Evolutionary conservation across 257 asterid genomes (phyloP).

Genomic region (Solanum medicagineum): DNA sequence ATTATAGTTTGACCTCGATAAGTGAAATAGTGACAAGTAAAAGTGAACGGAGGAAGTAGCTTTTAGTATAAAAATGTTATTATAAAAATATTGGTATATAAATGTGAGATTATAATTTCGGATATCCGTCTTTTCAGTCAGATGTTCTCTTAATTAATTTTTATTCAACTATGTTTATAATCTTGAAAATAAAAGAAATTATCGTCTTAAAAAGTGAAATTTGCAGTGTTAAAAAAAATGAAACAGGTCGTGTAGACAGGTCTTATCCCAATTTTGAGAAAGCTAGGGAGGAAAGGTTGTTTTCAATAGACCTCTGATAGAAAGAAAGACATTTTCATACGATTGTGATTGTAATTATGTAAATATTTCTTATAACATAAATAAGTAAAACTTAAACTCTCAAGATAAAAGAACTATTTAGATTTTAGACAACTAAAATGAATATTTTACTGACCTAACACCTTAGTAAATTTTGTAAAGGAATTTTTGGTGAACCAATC

Average conservation of each 20-base stretch:
- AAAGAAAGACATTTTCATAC: background rate
- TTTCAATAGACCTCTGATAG: background rate
- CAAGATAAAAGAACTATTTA: background rate
- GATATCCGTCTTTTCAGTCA: too few species aligned
- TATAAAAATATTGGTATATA: background rate
- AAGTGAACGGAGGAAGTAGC: too few species aligned
- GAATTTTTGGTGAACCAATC: constrained; percentile 33
- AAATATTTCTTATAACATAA: background rate
- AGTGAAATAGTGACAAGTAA: too few species aligned
- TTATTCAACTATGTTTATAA: too few species aligned
- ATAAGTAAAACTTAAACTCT: background rate
- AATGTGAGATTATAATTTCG: too few species aligned
- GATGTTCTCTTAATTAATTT: too few species aligned
- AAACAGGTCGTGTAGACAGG: background rate
- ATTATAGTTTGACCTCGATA: too few species aligned
- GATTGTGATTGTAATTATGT: too few species aligned
- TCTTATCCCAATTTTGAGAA: background rate
- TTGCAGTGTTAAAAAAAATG: too few species aligned
- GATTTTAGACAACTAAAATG: background rate
- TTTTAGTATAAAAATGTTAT: too few species aligned
- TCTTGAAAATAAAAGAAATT: too few species aligned
- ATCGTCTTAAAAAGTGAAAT: background rate
- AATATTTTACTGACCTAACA: background rate
- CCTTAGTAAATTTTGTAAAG: background rate
- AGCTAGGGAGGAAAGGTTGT: fast-evolving